Evolutionary conservation across 192 early-diverging fungal genomes (phyloP), one percentile per base, ranked within the genome.

Genomic region (Coemansia sp.): DNA sequence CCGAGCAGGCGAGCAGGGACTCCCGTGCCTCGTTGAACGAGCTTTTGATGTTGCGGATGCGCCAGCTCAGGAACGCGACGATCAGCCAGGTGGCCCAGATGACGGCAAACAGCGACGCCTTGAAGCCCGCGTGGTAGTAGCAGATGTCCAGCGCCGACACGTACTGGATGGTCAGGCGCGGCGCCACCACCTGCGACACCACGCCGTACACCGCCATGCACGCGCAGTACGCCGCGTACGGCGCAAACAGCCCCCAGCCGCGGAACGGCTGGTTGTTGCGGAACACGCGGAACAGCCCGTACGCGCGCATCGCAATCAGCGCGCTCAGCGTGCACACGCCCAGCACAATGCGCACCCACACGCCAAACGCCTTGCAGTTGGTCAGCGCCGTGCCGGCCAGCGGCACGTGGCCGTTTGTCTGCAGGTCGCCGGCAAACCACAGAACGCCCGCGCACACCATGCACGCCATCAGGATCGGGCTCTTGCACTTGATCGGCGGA

Each of bases 1-100:
- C 34, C 0, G 40, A 4, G 48, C 76, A 69, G 0, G 62, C 54
- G 0, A 58, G 14, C 17, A 47, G 36, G 20, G 61, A 62, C 35
- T 71, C 64, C 27, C 69, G 68, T 20, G 50, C 59, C 51, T 78
- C 75, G 38, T 78, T 78, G 39, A 78, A 78, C 17, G 68, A 67
- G 58, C 64, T 68, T 44, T 67, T 67, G 43, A 78, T 72, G 27
- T 59, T 45, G 38, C 75, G 69, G 39, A 74, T 74, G 12, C 51
- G 56, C 71, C 71, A 74, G 39, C 40, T 62, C 15, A 74, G 23
- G 2, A 32, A 1, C 1, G 52, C 64, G 1, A 78, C 52, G 1
- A 62, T 2, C 1, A 62, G 22, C 64, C 75, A 72, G 1, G 60
- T 50, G 8, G 52, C 39, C 75, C 71, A 74, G 4, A 78, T 28